These are phyloP conservation scores for Stagonosporopsis rhizophila DNA, from an alignment of 2,329 filamentous ascomycete species.

Conservation along the genomic window DNA sequence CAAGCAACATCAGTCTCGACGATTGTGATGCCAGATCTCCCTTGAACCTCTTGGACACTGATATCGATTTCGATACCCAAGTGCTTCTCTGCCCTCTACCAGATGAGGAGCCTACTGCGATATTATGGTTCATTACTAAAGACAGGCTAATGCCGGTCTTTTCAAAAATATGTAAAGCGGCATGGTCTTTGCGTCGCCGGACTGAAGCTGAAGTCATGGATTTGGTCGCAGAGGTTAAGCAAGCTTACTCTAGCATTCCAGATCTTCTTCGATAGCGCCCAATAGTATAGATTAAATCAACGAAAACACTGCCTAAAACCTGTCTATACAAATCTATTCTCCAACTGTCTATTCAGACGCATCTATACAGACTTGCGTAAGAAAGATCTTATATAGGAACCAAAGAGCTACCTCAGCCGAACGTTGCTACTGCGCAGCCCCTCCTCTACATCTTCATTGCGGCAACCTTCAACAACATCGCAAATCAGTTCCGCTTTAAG, in stretches of 20 bases:
- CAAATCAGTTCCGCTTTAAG: background rate
- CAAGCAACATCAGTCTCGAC: background rate
- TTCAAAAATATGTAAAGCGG: background rate
- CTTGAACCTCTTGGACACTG: background rate
- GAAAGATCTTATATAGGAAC: too few species aligned
- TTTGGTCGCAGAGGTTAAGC: background rate
- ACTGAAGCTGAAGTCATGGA: background rate
- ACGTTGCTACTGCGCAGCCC: background rate
- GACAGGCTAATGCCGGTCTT: background rate
- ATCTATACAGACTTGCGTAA: too few species aligned
- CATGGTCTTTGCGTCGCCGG: background rate
- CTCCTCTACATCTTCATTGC: background rate
- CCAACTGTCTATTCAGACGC: too few species aligned
- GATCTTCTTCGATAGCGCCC: background rate
- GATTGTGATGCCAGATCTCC: background rate
- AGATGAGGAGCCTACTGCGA: background rate
- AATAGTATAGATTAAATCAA: too few species aligned
- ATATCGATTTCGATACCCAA: background rate
- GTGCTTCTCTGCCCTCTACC: background rate
- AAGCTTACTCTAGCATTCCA: background rate
- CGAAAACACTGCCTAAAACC: too few species aligned
- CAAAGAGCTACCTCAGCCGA: background rate
- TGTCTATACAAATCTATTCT: too few species aligned
- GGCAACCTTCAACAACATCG: background rate
- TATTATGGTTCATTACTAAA: background rate